Base-by-base conservation (phyloP, 805 yeast species). In the Metschnikowia similis region DNA sequence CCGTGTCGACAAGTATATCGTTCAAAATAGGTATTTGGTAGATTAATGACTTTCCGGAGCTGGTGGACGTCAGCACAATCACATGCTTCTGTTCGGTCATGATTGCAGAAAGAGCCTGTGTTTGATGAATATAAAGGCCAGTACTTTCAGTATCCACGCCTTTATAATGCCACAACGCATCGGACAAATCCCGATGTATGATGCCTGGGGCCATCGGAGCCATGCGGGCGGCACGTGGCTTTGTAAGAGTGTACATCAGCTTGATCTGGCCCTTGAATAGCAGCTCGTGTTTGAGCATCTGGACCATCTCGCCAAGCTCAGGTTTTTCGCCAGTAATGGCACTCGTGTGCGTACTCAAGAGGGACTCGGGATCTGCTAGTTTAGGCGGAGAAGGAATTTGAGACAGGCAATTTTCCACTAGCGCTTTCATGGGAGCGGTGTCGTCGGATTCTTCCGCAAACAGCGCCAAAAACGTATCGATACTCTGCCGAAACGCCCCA, bases 31-130 rank as follows among this genome's bases (percentile, higher is more conserved):
- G 96, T 1, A 90, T 67, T 65, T 94, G 99, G 61, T 91, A 94
- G 29, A 94, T 87, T 53, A 94, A 71, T 0, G 98, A 91, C 60
- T 94, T 94, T 43, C 99, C 99, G 0, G 97, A 90, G 0, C 97
- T 89, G 0, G 99, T 94, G 0, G 97, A 83, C 0, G 99, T 94
- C n/a, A 96, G 84, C 2, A 91, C 83, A 39, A 94, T 87, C 4
- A 90, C 89, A 66, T 91, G 83, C 43, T 79, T 72, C 28, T 48
- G 54, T 0, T 82, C 82, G 0, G 67, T 57, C 43, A 80, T 48
- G 21, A 87, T 66, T 0, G 83, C 76, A 48, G 83, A 76, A 2
- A 91, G 64, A 0, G 97, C 97, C 45, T 80, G 77, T 1, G 87
- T 81, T 64, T 94, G 99, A 67, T 94, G 99, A 0, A 81, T 64